These are phyloP conservation scores for Aphanomyces stellatus DNA, from an alignment of 352 stramenopile species.

Conservation along the genomic window DNA sequence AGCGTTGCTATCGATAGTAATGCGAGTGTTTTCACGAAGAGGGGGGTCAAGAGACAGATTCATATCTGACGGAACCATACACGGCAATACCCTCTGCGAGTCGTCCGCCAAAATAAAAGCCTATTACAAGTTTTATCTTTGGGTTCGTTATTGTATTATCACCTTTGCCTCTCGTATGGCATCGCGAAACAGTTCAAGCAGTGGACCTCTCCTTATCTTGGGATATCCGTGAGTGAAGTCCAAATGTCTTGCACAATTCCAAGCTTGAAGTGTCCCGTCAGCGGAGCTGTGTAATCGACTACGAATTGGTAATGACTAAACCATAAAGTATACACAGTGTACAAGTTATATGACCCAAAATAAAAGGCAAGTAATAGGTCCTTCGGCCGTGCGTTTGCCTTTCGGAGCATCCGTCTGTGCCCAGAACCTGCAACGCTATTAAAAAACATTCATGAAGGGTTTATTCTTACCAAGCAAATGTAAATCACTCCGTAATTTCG, in stretches of 20 bases:
- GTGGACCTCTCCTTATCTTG: not conserved
- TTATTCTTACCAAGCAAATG: not conserved
- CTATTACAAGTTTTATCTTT: not conserved
- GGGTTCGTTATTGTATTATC: not conserved
- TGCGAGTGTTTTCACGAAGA: not conserved
- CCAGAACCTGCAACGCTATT: not conserved
- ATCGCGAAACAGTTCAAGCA: not conserved
- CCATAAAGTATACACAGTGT: not conserved
- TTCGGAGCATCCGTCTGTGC: not conserved
- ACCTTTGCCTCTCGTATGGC: not conserved
- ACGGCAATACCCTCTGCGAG: not conserved
- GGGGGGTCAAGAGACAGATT: not conserved
- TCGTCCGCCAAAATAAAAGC: not conserved
- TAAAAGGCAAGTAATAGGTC: not conserved
- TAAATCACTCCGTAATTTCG: not conserved
- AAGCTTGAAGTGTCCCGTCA: not conserved
- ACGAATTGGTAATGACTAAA: too few relatives aligned
- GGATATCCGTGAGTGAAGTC: not conserved
- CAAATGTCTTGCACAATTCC: not conserved
- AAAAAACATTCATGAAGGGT: too few relatives aligned
- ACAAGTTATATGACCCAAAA: not conserved
- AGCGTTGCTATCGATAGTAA: not conserved
- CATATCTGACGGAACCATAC: slow-evolving; percentile 6
- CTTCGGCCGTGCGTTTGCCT: not conserved
- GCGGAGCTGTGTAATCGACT: not conserved